A percentile compares a stretch with the other conserved stretches of the same genome.
These are phyloP conservation scores for Pseudogymnoascus sp. DNA, from an alignment of 2,329 filamentous ascomycete genomes.

Conservation along the genomic window DNA sequence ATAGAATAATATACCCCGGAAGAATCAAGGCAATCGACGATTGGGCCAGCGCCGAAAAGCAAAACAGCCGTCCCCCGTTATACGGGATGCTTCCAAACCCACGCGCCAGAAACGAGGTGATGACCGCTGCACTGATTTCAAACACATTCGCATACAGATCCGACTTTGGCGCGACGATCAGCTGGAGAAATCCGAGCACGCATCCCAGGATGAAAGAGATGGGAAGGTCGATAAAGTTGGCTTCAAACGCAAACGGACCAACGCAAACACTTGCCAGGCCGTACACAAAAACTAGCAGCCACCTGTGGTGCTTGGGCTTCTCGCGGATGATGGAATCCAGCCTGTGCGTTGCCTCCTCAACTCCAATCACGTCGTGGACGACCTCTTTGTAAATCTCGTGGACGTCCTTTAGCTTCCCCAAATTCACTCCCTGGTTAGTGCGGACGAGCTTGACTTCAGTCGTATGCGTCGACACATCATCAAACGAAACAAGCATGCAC, in stretches of 20 bases:
- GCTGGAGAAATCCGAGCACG: slow-evolving; percentile 60
- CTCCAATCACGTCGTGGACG: slow-evolving; percentile 66
- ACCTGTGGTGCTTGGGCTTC: slow-evolving; percentile 40
- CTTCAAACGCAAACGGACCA: slow-evolving; percentile 68
- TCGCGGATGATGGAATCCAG: slow-evolving; percentile 47
- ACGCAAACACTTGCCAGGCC: slow-evolving; percentile 65
- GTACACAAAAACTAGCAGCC: slow-evolving; percentile 54
- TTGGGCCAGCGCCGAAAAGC: slow-evolving; percentile 58
- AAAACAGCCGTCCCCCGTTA: slow-evolving; percentile 40
- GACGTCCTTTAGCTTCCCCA: slow-evolving; percentile 65
- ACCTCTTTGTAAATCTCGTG: slow-evolving; percentile 76
- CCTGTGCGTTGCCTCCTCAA: slow-evolving; percentile 58
- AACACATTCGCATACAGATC: slow-evolving; percentile 61
- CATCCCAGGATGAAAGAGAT: slow-evolving; percentile 64
- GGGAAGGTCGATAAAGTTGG: slow-evolving; percentile 63
- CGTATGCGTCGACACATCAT: slow-evolving; percentile 63
- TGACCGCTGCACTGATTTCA: slow-evolving; percentile 52
- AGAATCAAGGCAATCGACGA: slow-evolving; percentile 58
- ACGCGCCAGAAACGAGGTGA: slow-evolving; percentile 55
- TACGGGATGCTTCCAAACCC: slow-evolving; percentile 51
- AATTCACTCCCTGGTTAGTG: slow-evolving; percentile 59
- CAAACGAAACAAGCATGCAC: slow-evolving; percentile 92
- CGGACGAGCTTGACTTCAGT: slow-evolving; percentile 73
- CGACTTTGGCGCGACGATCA: slow-evolving; percentile 60
- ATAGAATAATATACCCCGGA: slow-evolving; percentile 56